A percentile compares a stretch with the other conserved stretches of the same genome.
These are phyloP conservation scores for Candida qinlingensis DNA, from an alignment of 805 yeast genomes.

Conservation along the genomic window DNA sequence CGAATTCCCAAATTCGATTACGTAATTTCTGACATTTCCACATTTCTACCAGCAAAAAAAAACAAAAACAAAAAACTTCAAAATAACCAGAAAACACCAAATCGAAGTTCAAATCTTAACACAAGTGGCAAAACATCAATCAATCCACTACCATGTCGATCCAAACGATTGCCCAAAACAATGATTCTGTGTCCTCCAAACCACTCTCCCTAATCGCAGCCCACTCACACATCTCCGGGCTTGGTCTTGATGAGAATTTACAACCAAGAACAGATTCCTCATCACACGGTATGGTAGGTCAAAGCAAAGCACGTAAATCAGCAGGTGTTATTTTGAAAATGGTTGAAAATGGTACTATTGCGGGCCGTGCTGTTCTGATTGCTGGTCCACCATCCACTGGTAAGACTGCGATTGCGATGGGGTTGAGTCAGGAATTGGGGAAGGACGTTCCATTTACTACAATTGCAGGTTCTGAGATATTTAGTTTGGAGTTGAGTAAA, in stretches of 20 bases:
- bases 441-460: constrained; percentile 86
- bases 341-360: constrained; percentile 91
- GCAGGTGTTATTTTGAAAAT: constrained; percentile 91
- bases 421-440: constrained; percentile 69
- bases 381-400: constrained; percentile 99
- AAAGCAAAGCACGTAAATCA: constrained; percentile 88
- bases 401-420: constrained; percentile 97
- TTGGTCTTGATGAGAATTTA: constrained; percentile 90
- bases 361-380: constrained; percentile 91
- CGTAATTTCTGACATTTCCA: no score
- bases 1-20: no score
- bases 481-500: constrained; percentile 85
- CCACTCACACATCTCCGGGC: constrained; percentile 95
- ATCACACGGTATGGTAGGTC: constrained; percentile 97
- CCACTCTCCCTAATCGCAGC: constrained; percentile 86
- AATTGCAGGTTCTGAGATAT: constrained; percentile 90
- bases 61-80: no score
- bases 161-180: constrained; percentile 38
- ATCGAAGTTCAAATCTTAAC: background rate
- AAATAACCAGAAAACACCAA: background rate
- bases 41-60: no score
- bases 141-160: constrained; percentile 27
- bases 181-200: constrained; percentile 34
- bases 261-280: constrained; percentile 62
- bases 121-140: background rate